Evolutionary conservation across 2,329 filamentous ascomycete genomes (phyloP), one percentile per base, ranked within the genome.

Genomic region (Leptographium flavum): DNA sequence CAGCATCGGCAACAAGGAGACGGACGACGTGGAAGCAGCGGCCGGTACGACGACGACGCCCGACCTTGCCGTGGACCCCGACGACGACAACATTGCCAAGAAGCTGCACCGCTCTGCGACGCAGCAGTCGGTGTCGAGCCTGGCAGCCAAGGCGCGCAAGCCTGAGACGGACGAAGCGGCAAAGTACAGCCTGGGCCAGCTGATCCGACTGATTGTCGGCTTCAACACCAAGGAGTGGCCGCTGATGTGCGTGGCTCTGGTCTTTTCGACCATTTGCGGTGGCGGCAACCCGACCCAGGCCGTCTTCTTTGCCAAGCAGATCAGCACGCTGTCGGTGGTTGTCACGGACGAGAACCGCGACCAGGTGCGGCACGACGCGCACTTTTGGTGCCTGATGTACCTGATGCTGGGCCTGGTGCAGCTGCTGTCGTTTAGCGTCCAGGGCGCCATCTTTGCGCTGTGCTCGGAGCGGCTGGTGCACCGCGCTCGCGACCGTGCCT

Each of bases 301-400:
- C 51, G 76, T 95, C 52, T 82, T 96, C 63, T 93, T 95, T 56
- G 82, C 87, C 55, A 94, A 95, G 62, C 75, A 87, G 47, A 88
- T 96, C 60, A 75, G 76, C 49, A 76, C 79, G 32, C 52, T 58
- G 21, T 59, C 57, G 3, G 52, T 56, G 9, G 42, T 48, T 1
- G 47, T 66, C 52, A 65, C 56, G 9, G 61, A 64, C 15, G 60
- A 53, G 31, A 69, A 70, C 59, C 75, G 68, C 36, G 62, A 58
- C 27, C 62, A 76, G 45, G 70, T 93, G 43, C 75, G 81, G 52
- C 67, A 71, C 17, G 74, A 90, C 48, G 79, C 83, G 19, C 77
- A 87, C 57, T 94, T 94, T 60, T 95, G 87, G 87, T 80, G 78
- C 46, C 66, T 79, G 55, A 94, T 94, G 87, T 94, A 82, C 61